Evolutionary conservation across 208 protist species (phyloP), one percentile per base, ranked within the genome.

Genomic region (Acanthamoeba divionensis): DNA sequence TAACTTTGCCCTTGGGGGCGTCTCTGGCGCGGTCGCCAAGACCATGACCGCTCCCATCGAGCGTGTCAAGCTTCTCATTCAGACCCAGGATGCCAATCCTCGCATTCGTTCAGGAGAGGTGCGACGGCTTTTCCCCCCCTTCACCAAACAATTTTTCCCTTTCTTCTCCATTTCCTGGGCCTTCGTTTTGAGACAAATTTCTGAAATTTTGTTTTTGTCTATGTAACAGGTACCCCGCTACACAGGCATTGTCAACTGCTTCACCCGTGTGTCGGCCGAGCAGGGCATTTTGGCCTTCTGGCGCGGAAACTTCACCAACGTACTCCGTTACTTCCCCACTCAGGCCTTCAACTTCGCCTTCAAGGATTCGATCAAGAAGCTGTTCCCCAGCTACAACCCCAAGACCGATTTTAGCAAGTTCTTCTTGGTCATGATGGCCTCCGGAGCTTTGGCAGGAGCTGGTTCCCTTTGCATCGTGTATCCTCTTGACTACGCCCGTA

Each of bases 291-390:
- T 91, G 48, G 90, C 98, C 33, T 97, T 99, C 85, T 99, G 98
- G 85, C 96, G 98, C 91, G 98, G 98, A 79, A 99, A 99, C 97
- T 80, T 97, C 26, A 96, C 97, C 44, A 99, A 99, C 94, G 94
- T 98, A 21, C 92, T 99, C 82, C 97, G 98, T 80, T 99, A 99
- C 96, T 98, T 99, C 96, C 98, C 98, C 71, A 99, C 98, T 48
- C 98, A 99, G 96, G 98, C 98, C 31, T 95, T 99, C 66, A 99
- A 99, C 97, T 98, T 99, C 89, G 97, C 97, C 66, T 99, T 99
- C 96, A 99, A 99, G 95, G n/a, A n/a, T n/a, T 83, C 31, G 15
- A 60, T 60, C 52, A 60, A 60, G 52, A 93, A 91, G 54, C 94
- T 98, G 89, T 98, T 99, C 93, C 92, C 94, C 29, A 18, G 41